A percentile compares a stretch with the other conserved stretches of the same genome.
phyloP scores from a whole-genome alignment of 2,329 filamentous ascomycete genomes.

The Cercospora sojina region DNA sequence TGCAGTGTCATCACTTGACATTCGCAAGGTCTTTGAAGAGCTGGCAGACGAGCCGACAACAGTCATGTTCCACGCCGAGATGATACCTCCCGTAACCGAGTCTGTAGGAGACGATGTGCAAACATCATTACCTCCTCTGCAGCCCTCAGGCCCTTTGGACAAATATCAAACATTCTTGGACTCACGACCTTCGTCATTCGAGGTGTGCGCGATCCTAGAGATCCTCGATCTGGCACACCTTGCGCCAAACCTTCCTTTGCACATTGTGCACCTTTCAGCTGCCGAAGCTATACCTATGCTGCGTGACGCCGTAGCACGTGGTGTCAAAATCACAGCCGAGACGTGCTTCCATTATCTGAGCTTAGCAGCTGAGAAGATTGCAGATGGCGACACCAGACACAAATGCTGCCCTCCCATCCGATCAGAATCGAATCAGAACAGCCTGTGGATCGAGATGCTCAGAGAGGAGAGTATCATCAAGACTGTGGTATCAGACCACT shows the following conservation, averaged over 20 bases:
- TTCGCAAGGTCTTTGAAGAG: slow-evolving; percentile 74
- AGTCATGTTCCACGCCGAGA: slow-evolving; percentile 98
- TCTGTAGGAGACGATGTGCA: slow-evolving; percentile 78
- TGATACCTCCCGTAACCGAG: slow-evolving; percentile 82
- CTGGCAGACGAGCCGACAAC: slow-evolving; percentile 81
- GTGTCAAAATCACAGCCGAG: slow-evolving; percentile 86
- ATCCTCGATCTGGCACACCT: slow-evolving; percentile 78
- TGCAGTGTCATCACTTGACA: slow-evolving; percentile 76
- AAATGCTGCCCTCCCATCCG: slow-evolving; percentile 96
- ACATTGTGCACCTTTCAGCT: slow-evolving; percentile 93
- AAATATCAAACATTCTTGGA: slow-evolving; percentile 88
- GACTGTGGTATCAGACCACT: slow-evolving; percentile 93
- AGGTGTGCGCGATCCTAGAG: slow-evolving; percentile 85
- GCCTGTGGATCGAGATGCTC: slow-evolving; percentile 78
- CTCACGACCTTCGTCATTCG: slow-evolving; percentile 83
- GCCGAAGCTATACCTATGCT: slow-evolving; percentile 82
- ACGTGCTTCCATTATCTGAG: slow-evolving; percentile 95
- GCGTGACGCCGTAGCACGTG: slow-evolving; percentile 66
- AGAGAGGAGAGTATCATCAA: slow-evolving; percentile 75
- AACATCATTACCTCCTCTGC: slow-evolving; percentile 63
- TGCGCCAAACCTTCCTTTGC: slow-evolving; percentile 78
- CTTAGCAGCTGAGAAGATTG: slow-evolving; percentile 76
- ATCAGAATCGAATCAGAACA: slow-evolving; percentile 75
- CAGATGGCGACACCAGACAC: slow-evolving; percentile 82
- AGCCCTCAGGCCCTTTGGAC: slow-evolving; percentile 69